phyloP scores from a whole-genome alignment of 139 green algal genomes.

The Coccomyxa sp. region DNA sequence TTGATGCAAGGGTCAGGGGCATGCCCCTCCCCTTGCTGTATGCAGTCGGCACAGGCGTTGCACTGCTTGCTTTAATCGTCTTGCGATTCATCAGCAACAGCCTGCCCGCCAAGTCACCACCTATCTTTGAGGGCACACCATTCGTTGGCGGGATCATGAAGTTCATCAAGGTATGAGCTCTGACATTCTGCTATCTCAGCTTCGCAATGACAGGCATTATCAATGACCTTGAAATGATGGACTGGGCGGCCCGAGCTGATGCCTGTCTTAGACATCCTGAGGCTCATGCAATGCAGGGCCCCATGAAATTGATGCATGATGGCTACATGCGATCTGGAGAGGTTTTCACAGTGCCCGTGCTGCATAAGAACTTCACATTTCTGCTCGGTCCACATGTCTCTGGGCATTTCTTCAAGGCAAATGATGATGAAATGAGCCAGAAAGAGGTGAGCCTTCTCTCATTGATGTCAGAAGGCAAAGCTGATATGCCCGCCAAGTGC shows the following conservation, averaged over 20 bases:
- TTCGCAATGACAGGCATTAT: neutral
- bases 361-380: constrained; percentile 95
- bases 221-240: neutral
- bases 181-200: neutral
- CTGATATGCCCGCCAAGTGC: neutral
- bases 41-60: constrained; percentile 4
- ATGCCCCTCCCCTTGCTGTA: constrained; percentile 21
- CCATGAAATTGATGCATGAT: constrained; percentile 75
- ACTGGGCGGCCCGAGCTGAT: neutral
- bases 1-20: neutral
- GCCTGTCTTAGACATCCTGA: neutral
- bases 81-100: constrained; percentile 31
- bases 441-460: constrained; percentile 57
- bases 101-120: constrained; percentile 52
- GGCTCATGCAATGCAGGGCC: constrained; percentile 51
- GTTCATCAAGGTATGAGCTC: constrained; percentile 67
- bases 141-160: constrained; percentile 93
- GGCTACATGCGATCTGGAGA: constrained; percentile 82
- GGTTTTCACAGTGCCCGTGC: constrained; percentile 95
- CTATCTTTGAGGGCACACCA: constrained; percentile 79
- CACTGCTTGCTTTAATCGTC: constrained; percentile 31
- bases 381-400: constrained; percentile 86
- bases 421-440: constrained; percentile 88
- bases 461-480: neutral
- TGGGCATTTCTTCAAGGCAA: constrained; percentile 95